A percentile compares a stretch with the other conserved stretches of the same genome.
Conservation (phyloP, 305 asterid genomes). For the Ilex paraguariensis region DNA sequence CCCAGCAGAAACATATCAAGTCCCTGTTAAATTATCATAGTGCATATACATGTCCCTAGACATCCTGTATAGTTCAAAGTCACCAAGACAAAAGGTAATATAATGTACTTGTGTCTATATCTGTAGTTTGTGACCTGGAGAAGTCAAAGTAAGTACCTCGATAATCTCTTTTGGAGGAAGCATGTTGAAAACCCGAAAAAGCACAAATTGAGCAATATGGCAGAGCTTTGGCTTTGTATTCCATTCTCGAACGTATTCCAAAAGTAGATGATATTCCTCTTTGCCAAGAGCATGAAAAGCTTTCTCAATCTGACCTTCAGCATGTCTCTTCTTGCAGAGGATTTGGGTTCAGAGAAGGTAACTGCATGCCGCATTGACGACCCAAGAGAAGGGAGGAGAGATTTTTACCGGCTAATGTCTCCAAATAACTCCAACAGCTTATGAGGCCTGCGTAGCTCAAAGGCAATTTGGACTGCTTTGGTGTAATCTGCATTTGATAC, state of each 20-base stretch:
- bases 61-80: too few relatives aligned
- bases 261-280: slow-evolving; percentile 54
- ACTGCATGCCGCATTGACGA: neutral
- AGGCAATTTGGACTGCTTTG: slow-evolving; percentile 81
- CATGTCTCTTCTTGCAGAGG: slow-evolving; percentile 48
- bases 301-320: slow-evolving; percentile 42
- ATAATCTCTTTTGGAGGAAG: slow-evolving; percentile 66
- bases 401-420: slow-evolving; percentile 59
- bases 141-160: slow-evolving; percentile 43
- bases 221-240: slow-evolving; percentile 87
- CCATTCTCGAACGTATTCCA: slow-evolving; percentile 89
- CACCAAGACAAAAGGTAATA: too few relatives aligned
- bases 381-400: neutral
- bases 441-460: slow-evolving; percentile 89
- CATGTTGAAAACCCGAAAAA: slow-evolving; percentile 39
- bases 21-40: too few relatives aligned
- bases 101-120: too few relatives aligned
- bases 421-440: slow-evolving; percentile 71
- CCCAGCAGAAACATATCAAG: too few relatives aligned
- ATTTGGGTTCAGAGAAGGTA: too few relatives aligned
- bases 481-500: slow-evolving; percentile 67
- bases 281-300: slow-evolving; percentile 53
- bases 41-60: too few relatives aligned
- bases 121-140: neutral
- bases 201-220: slow-evolving; percentile 75